These are phyloP conservation scores for Fusarium keratoplasticum DNA, from an alignment of 2,329 filamentous ascomycete genomes.

Conservation along the genomic window DNA sequence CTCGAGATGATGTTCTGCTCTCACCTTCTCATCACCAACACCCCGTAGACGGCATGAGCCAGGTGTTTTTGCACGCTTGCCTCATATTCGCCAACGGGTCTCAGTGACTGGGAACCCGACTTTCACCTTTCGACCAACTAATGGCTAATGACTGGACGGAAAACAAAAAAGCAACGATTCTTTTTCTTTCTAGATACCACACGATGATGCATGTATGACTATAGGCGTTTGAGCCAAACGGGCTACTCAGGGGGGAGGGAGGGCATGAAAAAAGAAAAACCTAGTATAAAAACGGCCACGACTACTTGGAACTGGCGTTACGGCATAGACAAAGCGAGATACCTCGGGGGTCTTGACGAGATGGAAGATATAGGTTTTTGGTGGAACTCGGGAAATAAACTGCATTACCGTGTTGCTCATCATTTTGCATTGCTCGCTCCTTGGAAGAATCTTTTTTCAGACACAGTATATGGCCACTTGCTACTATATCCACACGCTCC, in stretches of 20 bases:
- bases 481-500: slow-evolving; percentile 1
- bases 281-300: slow-evolving; percentile 17
- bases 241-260: background rate
- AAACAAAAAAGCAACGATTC: slow-evolving; percentile 32
- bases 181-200: slow-evolving; percentile 43
- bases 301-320: slow-evolving; percentile 37
- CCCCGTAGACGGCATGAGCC: slow-evolving; percentile 15
- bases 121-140: slow-evolving; percentile 29
- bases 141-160: slow-evolving; percentile 48
- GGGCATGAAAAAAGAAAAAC: slow-evolving; percentile 11
- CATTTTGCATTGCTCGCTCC: slow-evolving; percentile 7
- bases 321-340: slow-evolving; percentile 39
- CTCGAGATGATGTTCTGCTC: slow-evolving; percentile 64
- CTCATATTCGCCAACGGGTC: background rate
- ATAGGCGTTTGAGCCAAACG: slow-evolving; percentile 13
- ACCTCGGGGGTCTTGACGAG: slow-evolving; percentile 29
- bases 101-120: background rate
- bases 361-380: background rate
- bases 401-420: slow-evolving; percentile 13
- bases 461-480: slow-evolving; percentile 3
- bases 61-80: background rate
- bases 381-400: slow-evolving; percentile 2
- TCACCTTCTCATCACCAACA: slow-evolving; percentile 57
- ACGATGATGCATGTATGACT: slow-evolving; percentile 39
- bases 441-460: background rate